phyloP scores from a whole-genome alignment of 257 asterid genomes.

The Solanum rostratum region DNA sequence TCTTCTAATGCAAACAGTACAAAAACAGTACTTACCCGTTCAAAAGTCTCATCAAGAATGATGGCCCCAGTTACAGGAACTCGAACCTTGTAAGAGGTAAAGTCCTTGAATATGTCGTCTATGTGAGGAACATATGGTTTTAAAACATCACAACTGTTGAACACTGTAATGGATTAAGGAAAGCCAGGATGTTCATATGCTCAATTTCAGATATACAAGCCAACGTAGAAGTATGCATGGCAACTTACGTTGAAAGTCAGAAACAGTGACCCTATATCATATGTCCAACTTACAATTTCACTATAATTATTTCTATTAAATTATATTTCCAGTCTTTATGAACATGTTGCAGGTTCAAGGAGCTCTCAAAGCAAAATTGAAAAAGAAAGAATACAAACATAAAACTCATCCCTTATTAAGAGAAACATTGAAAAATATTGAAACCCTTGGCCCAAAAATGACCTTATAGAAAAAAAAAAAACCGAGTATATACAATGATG shows the following conservation, averaged over 20 bases:
- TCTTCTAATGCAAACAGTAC: not conserved
- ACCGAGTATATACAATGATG: not conserved
- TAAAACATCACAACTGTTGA: slow-evolving; percentile 78
- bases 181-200: not conserved
- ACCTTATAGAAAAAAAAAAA: not conserved
- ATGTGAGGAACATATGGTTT: slow-evolving; percentile 78
- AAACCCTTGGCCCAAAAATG: not conserved
- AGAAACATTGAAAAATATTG: not conserved
- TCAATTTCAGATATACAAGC: not conserved
- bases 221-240: not conserved
- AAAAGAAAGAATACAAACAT: not conserved
- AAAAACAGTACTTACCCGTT: slow-evolving; percentile 43
- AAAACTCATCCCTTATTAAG: not conserved
- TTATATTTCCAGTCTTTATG: not conserved
- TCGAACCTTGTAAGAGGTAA: slow-evolving; percentile 78
- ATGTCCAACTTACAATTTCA: not conserved
- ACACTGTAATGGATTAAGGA: slow-evolving; percentile 61
- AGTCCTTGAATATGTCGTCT: slow-evolving; percentile 84
- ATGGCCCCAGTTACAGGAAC: slow-evolving; percentile 92
- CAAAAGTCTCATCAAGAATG: slow-evolving; percentile 67
- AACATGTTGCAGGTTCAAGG: not conserved
- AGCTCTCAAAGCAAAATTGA: not conserved
- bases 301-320: not conserved
- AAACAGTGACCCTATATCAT: not conserved
- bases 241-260: not conserved